These are phyloP conservation scores for Arthroderma sp. DNA, from an alignment of 2,329 filamentous ascomycete species.

Conservation along the genomic window DNA sequence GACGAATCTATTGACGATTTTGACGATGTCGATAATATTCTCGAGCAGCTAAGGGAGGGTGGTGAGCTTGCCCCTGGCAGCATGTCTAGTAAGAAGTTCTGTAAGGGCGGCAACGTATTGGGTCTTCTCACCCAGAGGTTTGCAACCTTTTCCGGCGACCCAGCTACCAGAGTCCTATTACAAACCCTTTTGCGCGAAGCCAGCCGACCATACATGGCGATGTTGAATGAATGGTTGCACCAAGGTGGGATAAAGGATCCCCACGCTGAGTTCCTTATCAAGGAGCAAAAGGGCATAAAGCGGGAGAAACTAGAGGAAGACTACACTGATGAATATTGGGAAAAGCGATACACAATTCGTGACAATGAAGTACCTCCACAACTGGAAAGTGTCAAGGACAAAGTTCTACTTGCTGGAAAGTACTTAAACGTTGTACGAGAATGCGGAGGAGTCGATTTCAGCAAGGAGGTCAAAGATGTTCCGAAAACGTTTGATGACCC, in stretches of 20 bases:
- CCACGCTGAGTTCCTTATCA: conserved; percentile 85
- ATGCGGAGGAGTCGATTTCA: conserved; percentile 89
- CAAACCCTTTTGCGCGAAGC: conserved; percentile 75
- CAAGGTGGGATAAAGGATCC: conserved; percentile 91
- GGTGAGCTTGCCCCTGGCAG: conserved; percentile 67
- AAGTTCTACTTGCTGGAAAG: conserved; percentile 88
- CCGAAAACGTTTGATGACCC: conserved; percentile 84
- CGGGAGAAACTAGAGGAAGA: conserved; percentile 85
- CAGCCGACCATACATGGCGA: conserved; percentile 88
- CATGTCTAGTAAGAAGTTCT: conserved; percentile 77
- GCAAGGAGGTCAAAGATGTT: conserved; percentile 75
- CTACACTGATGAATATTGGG: conserved; percentile 99
- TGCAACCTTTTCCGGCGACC: conserved; percentile 85
- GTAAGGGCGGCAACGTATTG: conserved; percentile 92
- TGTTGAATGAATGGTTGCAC: conserved; percentile 98
- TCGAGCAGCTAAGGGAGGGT: conserved; percentile 78
- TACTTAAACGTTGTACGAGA: conserved; percentile 96
- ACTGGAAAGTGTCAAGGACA: conserved; percentile 78
- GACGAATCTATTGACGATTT: conserved; percentile 59
- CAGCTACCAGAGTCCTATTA: conserved; percentile 67
- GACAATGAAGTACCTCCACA: conserved; percentile 87
- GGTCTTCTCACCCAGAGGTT: conserved; percentile 73
- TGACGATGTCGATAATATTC: conserved; percentile 81
- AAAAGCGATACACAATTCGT: conserved; percentile 88
- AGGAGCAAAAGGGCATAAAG: conserved; percentile 89